Conservation (phyloP, 805 yeast species). For the Schwanniomyces polymorphus region DNA sequence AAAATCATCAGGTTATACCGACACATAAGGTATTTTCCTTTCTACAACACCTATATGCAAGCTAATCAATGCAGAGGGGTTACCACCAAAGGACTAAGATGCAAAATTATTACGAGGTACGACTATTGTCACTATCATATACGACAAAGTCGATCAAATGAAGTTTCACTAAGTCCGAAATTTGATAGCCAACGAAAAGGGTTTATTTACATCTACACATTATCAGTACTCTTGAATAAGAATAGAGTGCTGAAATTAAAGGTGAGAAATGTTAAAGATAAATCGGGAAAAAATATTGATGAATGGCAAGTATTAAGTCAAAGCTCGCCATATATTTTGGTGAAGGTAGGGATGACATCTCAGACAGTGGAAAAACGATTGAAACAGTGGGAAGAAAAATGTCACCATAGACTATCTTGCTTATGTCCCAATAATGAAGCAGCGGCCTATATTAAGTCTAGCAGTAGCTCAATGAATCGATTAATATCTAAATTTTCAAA, state of each 20-base stretch:
- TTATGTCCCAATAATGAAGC: constrained; percentile 27
- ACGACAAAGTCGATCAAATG: constrained; percentile 5
- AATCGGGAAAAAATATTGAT: constrained; percentile 13
- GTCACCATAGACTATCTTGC: constrained; percentile 45
- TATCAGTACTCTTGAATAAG: constrained; percentile 33
- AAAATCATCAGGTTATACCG: not conserved
- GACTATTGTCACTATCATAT: constrained; percentile 37
- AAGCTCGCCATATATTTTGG: constrained; percentile 35
- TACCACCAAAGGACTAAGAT: constrained; percentile 40
- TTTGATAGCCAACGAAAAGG: constrained; percentile 24
- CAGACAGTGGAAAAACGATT: constrained; percentile 42
- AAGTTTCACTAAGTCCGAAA: not conserved
- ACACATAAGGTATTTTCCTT: not conserved
- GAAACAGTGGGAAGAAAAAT: constrained; percentile 53
- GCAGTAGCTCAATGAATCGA: not conserved
- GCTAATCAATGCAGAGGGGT: constrained; percentile 37
- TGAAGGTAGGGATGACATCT: constrained; percentile 58
- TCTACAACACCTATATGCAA: not conserved
- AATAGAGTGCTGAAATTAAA: constrained; percentile 36
- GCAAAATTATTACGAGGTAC: constrained; percentile 26
- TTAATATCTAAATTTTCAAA: constrained; percentile 6
- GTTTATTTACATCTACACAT: constrained; percentile 51
- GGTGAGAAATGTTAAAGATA: constrained; percentile 29
- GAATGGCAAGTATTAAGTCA: constrained; percentile 36
- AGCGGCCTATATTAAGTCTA: not conserved